Base-by-base conservation (phyloP, 2,329 filamentous ascomycete genomes). In the Claviceps sorghi region DNA sequence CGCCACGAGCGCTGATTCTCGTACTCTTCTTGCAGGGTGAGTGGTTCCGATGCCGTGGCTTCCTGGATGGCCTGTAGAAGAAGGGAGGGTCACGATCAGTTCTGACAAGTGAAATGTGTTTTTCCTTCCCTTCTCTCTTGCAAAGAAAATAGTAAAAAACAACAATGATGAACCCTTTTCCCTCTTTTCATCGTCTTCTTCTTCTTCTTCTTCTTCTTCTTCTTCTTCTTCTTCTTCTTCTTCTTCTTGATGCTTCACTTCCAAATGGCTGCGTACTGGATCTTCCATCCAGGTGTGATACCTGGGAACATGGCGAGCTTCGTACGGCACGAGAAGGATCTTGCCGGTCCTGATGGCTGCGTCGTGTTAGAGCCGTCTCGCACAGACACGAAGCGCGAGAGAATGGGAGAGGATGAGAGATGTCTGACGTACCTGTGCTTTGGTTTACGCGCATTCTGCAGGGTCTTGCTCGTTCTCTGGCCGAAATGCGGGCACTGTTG, bases 221-320 rank as follows among this genome's bases (percentile, higher is more conserved):
- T n/a, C n/a, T n/a, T n/a, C n/a, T n/a, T n/a, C n/a, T n/a, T n/a
- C n/a, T n/a, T n/a, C n/a, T n/a, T n/a, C n/a, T n/a, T n/a, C n/a
- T 34, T 13, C 19, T 21, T 34, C 29, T 11, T 47, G 17, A 17
- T 9, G 2, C 13, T 5, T 10, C n/a, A 5, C 3, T 26, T 26
- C 26, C 26, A 11, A 22, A 36, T 22, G 46, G 2, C 1, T 22
- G 19, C 46, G 42, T 64, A 78, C 84, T 50, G 83, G 76, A 61
- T 93, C 83, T 72, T 90, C 78, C 90, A 97, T 96, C 91, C 91
- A 97, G 61, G 75, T 71, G 64, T 95, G 88, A 65, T 96, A 96
- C 40, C 76, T 82, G 17, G 76, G 75, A 26, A 97, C 91, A 71
- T 96, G 91, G 62, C 82, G 84, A 40, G 75, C 69, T 56, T 84